Evolutionary conservation across 495 filamentous ascomycete genomes (phyloP).

Genomic region (Corynascus novoguineensis): DNA sequence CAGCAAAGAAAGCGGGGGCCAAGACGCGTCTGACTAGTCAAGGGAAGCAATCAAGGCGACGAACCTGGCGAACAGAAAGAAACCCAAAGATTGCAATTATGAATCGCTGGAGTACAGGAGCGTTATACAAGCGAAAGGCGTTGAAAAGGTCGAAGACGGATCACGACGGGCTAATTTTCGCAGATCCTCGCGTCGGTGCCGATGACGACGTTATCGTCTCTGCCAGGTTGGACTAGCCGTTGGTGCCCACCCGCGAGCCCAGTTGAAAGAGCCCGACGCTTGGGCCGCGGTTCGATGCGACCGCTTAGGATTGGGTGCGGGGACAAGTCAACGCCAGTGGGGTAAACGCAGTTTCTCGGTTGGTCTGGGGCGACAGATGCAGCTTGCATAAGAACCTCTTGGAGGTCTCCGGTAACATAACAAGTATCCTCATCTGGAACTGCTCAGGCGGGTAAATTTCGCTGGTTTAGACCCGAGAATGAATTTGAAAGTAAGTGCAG

Average conservation of each 20-base stretch:
- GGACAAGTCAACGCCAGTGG: neutral
- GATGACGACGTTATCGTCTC: slow-evolving; percentile 17
- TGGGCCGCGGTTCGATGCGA: neutral
- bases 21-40: neutral
- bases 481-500: too few species aligned
- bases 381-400: neutral
- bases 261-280: slow-evolving; percentile 18
- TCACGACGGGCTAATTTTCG: neutral
- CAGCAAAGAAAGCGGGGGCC: neutral
- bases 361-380: too few species aligned
- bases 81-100: neutral
- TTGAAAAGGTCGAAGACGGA: neutral
- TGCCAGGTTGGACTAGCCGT: neutral
- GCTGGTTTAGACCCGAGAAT: too few species aligned
- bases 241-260: neutral
- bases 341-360: too few species aligned
- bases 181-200: slow-evolving; percentile 1
- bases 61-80: neutral
- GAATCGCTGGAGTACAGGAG: neutral
- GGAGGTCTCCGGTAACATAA: too few species aligned
- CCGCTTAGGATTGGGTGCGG: too few species aligned
- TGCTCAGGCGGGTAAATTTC: too few species aligned
- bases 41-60: neutral
- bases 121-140: neutral
- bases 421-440: too few species aligned